Conservation (phyloP, 257 asterid genomes). For the Capsicum pubescens region DNA sequence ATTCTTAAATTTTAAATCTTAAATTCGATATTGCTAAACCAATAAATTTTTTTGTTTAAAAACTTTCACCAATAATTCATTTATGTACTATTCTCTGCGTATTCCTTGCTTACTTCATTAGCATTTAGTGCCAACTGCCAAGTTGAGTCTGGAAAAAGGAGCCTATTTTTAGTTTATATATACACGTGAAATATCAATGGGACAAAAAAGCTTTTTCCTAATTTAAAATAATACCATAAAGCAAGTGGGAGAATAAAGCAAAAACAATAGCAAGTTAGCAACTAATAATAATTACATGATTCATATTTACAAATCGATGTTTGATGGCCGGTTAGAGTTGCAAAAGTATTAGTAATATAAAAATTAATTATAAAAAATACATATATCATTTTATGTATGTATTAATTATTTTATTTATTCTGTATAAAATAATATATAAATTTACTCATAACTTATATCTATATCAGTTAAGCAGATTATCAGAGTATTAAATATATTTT, state of each 20-base stretch:
- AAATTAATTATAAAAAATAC: too few species aligned
- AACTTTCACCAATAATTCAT: neutral
- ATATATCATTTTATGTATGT: too few species aligned
- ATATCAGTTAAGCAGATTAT: neutral
- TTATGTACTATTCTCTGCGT: neutral
- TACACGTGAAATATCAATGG: constrained; percentile 20
- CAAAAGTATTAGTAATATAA: too few species aligned
- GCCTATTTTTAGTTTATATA: constrained; percentile 24
- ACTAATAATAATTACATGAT: neutral
- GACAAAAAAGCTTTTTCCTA: neutral
- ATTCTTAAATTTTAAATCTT: too few species aligned
- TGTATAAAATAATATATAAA: too few species aligned
- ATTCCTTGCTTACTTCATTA: neutral
- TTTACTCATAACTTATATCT: too few species aligned
- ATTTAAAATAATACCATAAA: neutral
- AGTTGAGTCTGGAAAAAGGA: constrained; percentile 12
- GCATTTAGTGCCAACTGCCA: constrained; percentile 25
- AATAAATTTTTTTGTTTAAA: too few species aligned
- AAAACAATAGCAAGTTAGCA: neutral
- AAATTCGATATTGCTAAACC: too few species aligned
- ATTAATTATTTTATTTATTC: too few species aligned
- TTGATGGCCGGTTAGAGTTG: too few species aligned
- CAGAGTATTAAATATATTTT: neutral
- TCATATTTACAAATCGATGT: neutral
- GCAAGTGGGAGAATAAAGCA: constrained; percentile 29